These are phyloP conservation scores for Sugiyamaella chiloensis DNA, from an alignment of 805 yeast species.

Conservation along the genomic window DNA sequence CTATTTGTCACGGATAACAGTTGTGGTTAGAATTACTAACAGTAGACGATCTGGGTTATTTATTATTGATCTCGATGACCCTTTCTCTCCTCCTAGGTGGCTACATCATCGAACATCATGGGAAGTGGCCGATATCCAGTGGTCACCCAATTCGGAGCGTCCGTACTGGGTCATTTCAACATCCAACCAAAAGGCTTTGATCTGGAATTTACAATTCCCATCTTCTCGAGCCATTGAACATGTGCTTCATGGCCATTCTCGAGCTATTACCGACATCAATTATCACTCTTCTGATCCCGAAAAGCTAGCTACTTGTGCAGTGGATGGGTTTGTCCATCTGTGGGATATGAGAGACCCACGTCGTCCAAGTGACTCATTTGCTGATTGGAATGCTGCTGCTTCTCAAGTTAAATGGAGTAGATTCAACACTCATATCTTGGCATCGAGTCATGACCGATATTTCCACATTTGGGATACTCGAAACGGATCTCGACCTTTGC, in stretches of 20 bases:
- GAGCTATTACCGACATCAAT: constrained; percentile 95
- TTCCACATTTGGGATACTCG: constrained; percentile 87
- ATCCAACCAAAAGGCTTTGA: constrained; percentile 89
- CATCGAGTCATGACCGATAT: constrained; percentile 80
- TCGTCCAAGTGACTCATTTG: constrained; percentile 69
- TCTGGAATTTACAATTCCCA: constrained; percentile 82
- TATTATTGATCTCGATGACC: constrained; percentile 92
- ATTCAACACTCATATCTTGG: constrained; percentile 68
- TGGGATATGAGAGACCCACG: constrained; percentile 88
- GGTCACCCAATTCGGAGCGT: constrained; percentile 88
- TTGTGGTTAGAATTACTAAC: too few relatives aligned
- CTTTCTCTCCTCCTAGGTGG: constrained; percentile 93
- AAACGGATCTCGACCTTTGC: constrained; percentile 72
- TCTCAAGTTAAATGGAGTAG: constrained; percentile 94
- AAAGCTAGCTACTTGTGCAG: constrained; percentile 84
- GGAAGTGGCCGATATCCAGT: constrained; percentile 99
- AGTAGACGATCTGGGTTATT: constrained; percentile 64
- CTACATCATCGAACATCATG: constrained; percentile 87
- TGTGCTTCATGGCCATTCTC: constrained; percentile 80
- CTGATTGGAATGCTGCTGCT: constrained; percentile 96
- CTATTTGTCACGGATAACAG: too few relatives aligned
- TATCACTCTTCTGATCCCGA: constrained; percentile 89
- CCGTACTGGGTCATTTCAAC: constrained; percentile 93
- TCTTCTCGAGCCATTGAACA: constrained; percentile 77
- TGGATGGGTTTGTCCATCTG: constrained; percentile 78